A percentile compares a stretch with the other conserved stretches of the same genome.
Conservation (phyloP, 164 flowering plant genomes). For the Dillenia turbinata region DNA sequence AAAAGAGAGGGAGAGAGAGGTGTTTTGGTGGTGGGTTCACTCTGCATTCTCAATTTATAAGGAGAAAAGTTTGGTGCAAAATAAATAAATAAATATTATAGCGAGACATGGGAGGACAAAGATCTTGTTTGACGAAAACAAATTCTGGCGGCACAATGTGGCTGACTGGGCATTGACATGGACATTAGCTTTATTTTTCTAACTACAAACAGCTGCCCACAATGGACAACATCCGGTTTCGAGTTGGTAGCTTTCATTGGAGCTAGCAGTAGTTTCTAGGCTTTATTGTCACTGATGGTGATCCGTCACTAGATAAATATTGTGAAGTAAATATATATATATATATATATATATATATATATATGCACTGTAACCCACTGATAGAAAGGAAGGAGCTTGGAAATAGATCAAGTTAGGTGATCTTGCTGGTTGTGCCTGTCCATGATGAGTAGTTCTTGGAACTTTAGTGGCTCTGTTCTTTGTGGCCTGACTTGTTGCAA, state of each 20-base stretch:
- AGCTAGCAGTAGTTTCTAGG: neutral
- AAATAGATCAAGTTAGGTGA: neutral
- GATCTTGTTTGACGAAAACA: conserved; percentile 10
- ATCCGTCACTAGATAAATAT: conserved; percentile 4
- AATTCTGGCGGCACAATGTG: neutral
- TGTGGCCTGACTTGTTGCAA: neutral
- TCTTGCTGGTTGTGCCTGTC: neutral
- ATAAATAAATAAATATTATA: neutral
- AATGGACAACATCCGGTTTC: neutral
- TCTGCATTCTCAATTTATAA: conserved; percentile 25
- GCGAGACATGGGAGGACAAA: conserved; percentile 15
- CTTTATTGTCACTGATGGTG: conserved; percentile 2
- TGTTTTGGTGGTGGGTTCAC: conserved; percentile 6
- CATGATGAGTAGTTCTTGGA: neutral
- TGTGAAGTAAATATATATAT: too few relatives aligned
- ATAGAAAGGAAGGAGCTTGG: neutral
- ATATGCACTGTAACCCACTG: conserved; percentile 16
- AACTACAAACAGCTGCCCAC: neutral
- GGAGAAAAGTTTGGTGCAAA: conserved; percentile 5
- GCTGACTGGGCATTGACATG: conserved; percentile 17
- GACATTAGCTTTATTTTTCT: conserved; percentile 4
- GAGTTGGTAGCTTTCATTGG: neutral
- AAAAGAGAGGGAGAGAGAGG: neutral
- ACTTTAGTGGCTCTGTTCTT: neutral
- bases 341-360: too few relatives aligned